These are phyloP conservation scores for Pythium biforme DNA, from an alignment of 352 stramenopile species.

Conservation along the genomic window DNA sequence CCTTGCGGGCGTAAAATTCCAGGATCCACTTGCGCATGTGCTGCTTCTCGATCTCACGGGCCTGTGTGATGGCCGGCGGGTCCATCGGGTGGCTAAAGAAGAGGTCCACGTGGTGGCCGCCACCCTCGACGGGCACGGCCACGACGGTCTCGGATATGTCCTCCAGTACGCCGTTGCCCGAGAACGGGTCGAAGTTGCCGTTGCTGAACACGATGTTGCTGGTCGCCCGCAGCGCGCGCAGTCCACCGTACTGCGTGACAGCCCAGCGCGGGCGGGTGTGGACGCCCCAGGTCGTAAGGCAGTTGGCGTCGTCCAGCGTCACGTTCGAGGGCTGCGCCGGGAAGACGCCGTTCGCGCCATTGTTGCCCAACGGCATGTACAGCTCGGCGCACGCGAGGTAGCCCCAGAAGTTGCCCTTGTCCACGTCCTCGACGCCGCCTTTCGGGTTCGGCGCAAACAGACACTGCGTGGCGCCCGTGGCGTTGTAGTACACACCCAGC, in stretches of 20 bases:
- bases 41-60: constrained; percentile 63
- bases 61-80: constrained; percentile 64
- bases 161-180: constrained; percentile 79
- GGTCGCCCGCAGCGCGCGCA: constrained; percentile 49
- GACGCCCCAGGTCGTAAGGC: constrained; percentile 60
- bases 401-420: constrained; percentile 60
- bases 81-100: constrained; percentile 91
- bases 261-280: constrained; percentile 61
- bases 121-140: constrained; percentile 60
- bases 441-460: constrained; percentile 53
- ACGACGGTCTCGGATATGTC: constrained; percentile 71
- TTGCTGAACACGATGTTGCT: constrained; percentile 96
- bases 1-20: constrained; percentile 2
- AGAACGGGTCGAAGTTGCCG: constrained; percentile 93
- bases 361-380: constrained; percentile 59
- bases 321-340: constrained; percentile 68
- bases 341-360: constrained; percentile 88
- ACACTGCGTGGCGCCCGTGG: constrained; percentile 53
- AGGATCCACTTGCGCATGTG: constrained; percentile 84
- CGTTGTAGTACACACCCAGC: constrained; percentile 81
- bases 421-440: constrained; percentile 25
- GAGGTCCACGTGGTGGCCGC: constrained; percentile 89
- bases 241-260: constrained; percentile 68
- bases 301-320: constrained; percentile 60
- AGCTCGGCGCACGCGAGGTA: constrained; percentile 80